phyloP scores from a whole-genome alignment of 768 basidiomycete species.

The Amanita polypyramis region DNA sequence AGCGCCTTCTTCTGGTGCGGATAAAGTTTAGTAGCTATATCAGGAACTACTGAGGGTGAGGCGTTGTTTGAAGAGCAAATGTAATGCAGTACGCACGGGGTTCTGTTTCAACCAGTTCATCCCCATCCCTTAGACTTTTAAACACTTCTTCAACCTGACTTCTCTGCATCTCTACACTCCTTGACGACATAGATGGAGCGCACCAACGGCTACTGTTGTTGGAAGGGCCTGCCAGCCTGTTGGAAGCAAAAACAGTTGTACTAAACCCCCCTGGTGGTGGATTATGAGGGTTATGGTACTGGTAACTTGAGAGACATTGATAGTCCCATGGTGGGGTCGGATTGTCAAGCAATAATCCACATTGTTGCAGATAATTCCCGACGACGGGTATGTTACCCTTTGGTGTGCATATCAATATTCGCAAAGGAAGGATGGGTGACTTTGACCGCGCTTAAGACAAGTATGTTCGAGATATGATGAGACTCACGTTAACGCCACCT shows the following conservation, averaged over 20 bases:
- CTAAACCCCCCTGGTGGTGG: conserved; percentile 62
- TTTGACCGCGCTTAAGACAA: conserved; percentile 19
- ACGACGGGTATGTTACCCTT: conserved; percentile 87
- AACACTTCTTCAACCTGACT: conserved; percentile 93
- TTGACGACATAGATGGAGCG: conserved; percentile 45
- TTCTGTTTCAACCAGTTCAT: conserved; percentile 79
- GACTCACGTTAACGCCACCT: conserved; percentile 50
- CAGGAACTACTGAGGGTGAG: conserved; percentile 30
- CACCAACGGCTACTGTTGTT: conserved; percentile 41
- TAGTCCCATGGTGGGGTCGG: conserved; percentile 60
- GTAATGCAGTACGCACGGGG: conserved; percentile 44
- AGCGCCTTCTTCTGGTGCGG: conserved; percentile 98
- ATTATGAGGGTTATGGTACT: conserved; percentile 86
- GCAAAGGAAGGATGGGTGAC: conserved; percentile 76
- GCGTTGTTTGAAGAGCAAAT: conserved; percentile 9
- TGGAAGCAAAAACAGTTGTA: conserved; percentile 27
- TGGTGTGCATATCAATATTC: conserved; percentile 86
- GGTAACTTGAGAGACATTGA: conserved; percentile 47
- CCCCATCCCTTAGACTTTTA: conserved; percentile 77
- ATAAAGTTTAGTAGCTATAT: conserved; percentile 81
- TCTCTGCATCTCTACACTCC: conserved; percentile 85
- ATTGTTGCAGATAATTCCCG: conserved; percentile 60
- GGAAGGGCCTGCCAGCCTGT: conserved; percentile 27
- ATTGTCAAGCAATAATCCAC: conserved; percentile 67
- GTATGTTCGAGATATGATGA: neutral